Evolutionary conservation across 306 rosid species (phyloP), one percentile per base, ranked within the genome.

Genomic region (Hippophae rhamnoides): DNA sequence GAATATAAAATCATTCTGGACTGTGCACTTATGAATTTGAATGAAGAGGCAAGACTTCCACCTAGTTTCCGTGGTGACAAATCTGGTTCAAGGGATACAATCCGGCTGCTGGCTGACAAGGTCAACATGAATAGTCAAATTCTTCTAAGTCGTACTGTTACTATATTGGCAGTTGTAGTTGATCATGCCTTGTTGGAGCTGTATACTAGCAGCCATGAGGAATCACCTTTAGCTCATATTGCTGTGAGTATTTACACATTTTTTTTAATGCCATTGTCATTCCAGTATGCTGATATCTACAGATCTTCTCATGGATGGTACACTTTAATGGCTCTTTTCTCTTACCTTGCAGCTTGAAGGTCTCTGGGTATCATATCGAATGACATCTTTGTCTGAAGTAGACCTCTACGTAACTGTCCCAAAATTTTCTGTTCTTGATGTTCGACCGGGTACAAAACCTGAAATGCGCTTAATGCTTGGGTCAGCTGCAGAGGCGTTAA

Each of bases 401-500:
- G 99, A 92, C 69, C 88, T 92, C 63, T 85, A 86, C 62, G 74
- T 92, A 61, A 92, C 99, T 13, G 84, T 92, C 72, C 96, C 96
- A 18, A 88, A 80, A 61, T 92, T 92, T 69, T 82, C 95, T 45
- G 58, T 92, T 43, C 78, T 92, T 25, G 99, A 92, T 67, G 78
- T 84, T 72, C 95, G 95, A 48, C 90, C 90, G 27, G 77, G 77
- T 75, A 88, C 95, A 38, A 88, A 82, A 76, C 90, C 96, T 61
- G 99, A 88, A 76, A 88, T 92, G 99, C 90, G 96, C 62, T 88
- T 92, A 52, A 92, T 92, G 99, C 96, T 92, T 60, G 99, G 99
- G 65, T 86, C 95, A 57, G 88, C 93, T 13, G 63, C 82, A 38
- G 96, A 92, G 72, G 85, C 81, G 72, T 78, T 65, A 23, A 92